A percentile compares a stretch with the other conserved stretches of the same genome.
phyloP scores from a whole-genome alignment of 2,329 filamentous ascomycete species.

The Colletotrichum tanaceti region DNA sequence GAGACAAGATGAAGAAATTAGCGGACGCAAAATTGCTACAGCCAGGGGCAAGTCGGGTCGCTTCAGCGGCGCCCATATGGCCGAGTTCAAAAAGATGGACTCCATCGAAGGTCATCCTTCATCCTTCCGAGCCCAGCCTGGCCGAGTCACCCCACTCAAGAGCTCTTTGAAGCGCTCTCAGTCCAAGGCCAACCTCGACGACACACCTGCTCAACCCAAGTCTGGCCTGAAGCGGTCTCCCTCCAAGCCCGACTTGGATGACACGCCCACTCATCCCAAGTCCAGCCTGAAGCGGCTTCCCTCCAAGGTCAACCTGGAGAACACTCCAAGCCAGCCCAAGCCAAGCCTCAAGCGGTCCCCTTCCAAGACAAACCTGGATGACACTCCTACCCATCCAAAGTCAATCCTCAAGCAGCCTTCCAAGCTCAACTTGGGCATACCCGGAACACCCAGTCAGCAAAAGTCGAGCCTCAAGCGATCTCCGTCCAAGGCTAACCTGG shows the following conservation, averaged over 20 bases:
- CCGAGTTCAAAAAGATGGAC: constrained; percentile 96
- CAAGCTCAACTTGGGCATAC: constrained; percentile 72
- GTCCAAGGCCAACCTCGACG: constrained; percentile 59
- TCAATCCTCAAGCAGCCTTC: constrained; percentile 60
- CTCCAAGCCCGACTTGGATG: constrained; percentile 50
- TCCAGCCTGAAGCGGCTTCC: constrained; percentile 61
- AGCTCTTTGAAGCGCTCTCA: constrained; percentile 54
- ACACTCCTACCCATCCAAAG: constrained; percentile 40
- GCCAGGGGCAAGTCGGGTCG: constrained; percentile 82
- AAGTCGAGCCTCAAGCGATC: constrained; percentile 54
- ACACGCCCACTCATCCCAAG: constrained; percentile 41
- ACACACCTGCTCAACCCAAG: constrained; percentile 50
- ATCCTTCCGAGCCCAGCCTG: constrained; percentile 72
- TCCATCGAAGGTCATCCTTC: constrained; percentile 91
- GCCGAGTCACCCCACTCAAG: constrained; percentile 62
- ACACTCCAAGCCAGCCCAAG: constrained; percentile 42
- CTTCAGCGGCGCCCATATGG: constrained; percentile 87
- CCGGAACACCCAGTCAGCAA: constrained; percentile 53
- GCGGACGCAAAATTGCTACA: constrained; percentile 78
- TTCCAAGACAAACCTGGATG: constrained; percentile 47
- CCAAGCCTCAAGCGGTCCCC: constrained; percentile 61
- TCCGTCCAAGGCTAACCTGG: constrained; percentile 71
- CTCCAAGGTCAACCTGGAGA: constrained; percentile 46
- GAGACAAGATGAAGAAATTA: constrained; percentile 55
- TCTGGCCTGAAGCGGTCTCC: constrained; percentile 50